Evolutionary conservation across 768 basidiomycete genomes (phyloP).

Genomic region (Phlebiopsis flavidoalba): DNA sequence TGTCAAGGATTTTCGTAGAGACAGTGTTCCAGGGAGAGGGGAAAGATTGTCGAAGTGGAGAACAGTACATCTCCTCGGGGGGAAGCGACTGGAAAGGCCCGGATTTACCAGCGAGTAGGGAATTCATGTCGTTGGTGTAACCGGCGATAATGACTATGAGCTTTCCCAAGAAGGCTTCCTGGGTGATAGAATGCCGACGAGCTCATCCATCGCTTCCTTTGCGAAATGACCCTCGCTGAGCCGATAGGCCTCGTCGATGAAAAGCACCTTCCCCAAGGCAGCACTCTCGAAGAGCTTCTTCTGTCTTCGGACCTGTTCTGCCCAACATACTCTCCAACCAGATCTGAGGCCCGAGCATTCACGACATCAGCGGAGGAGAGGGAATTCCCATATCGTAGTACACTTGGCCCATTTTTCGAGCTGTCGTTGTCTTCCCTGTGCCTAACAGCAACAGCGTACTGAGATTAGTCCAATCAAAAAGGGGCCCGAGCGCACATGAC

Average conservation of each 20-base stretch:
- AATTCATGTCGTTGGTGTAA: slow-evolving; percentile 64
- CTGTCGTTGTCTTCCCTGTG: slow-evolving; percentile 60
- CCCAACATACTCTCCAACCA: slow-evolving; percentile 66
- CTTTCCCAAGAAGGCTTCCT: slow-evolving; percentile 50
- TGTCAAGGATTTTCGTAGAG: slow-evolving; percentile 43
- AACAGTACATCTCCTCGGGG: slow-evolving; percentile 59
- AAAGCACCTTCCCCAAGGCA: slow-evolving; percentile 62
- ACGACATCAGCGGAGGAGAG: slow-evolving; percentile 43
- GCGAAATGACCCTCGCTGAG: slow-evolving; percentile 58
- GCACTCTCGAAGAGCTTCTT: slow-evolving; percentile 48
- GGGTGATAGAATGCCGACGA: slow-evolving; percentile 60
- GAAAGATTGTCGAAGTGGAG: slow-evolving; percentile 47
- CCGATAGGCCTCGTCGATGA: slow-evolving; percentile 70
- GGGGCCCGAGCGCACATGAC: not conserved
- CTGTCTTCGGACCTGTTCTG: slow-evolving; percentile 67
- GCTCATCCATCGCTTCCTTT: slow-evolving; percentile 67
- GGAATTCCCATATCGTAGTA: slow-evolving; percentile 57
- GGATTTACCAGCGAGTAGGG: slow-evolving; percentile 52
- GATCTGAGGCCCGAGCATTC: slow-evolving; percentile 62
- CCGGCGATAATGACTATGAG: slow-evolving; percentile 66
- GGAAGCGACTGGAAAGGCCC: slow-evolving; percentile 65
- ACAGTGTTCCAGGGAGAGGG: slow-evolving; percentile 42
- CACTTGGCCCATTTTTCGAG: slow-evolving; percentile 57
- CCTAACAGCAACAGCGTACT: slow-evolving; percentile 31
- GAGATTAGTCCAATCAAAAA: not conserved